Percentiles rank a stretch among this genome's conserved stretches.
Evolutionary conservation across 2,329 filamentous ascomycete species (phyloP).

Genomic region (Nigrospora osmanthi): DNA sequence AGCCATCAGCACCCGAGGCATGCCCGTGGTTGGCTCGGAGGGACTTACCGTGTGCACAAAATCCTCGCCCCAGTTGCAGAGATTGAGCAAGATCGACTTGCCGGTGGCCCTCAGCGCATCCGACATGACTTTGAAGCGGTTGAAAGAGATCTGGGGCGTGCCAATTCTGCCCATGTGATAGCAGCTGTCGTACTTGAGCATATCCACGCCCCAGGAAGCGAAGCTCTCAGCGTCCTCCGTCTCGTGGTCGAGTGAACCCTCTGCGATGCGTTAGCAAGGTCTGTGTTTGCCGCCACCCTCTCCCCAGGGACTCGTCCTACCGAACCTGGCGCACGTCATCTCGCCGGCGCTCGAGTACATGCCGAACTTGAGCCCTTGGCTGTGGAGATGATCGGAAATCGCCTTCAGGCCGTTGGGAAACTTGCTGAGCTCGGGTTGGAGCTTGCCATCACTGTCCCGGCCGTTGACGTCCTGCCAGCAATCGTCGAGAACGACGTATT

Average conservation of each 20-base stretch:
- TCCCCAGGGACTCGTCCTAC: neutral
- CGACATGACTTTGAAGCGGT: slow-evolving; percentile 22
- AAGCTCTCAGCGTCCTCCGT: slow-evolving; percentile 42
- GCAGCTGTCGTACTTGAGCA: slow-evolving; percentile 46
- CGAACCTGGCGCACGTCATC: slow-evolving; percentile 42
- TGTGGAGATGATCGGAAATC: slow-evolving; percentile 25
- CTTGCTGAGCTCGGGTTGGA: slow-evolving; percentile 11
- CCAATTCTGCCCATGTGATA: slow-evolving; percentile 19
- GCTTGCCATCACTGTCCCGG: neutral
- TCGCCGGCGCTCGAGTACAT: slow-evolving; percentile 34
- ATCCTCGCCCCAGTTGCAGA: slow-evolving; percentile 27
- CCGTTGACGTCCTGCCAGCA: slow-evolving; percentile 6
- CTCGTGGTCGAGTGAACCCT: slow-evolving; percentile 42
- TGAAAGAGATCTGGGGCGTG: slow-evolving; percentile 16
- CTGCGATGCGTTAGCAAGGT: too few relatives aligned
- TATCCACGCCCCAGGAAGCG: slow-evolving; percentile 43
- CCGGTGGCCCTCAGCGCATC: slow-evolving; percentile 23
- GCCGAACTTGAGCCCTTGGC: slow-evolving; percentile 26
- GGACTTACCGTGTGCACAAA: slow-evolving; percentile 2
- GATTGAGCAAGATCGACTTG: slow-evolving; percentile 20
- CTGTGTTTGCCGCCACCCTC: too few relatives aligned
- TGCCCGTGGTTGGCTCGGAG: too few relatives aligned
- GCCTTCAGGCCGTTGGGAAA: slow-evolving; percentile 27
- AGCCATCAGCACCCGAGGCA: neutral
- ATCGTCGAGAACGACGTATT: slow-evolving; percentile 10